Percentiles rank a stretch among this genome's conserved stretches.
phyloP scores from a whole-genome alignment of 768 basidiomycete genomes.

The Suillus subluteus region DNA sequence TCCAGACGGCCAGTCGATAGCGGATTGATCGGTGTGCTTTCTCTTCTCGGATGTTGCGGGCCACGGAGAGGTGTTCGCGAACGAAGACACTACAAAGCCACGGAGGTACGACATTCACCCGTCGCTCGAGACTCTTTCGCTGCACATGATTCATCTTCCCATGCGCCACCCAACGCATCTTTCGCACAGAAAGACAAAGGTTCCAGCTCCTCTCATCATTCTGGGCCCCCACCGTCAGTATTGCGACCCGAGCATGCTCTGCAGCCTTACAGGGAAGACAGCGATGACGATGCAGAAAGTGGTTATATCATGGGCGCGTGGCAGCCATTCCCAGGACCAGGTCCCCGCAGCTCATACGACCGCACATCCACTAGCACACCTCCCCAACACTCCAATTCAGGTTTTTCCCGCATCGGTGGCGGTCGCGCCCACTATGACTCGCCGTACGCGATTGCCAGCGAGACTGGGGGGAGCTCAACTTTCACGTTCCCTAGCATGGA shows the following conservation, averaged over 20 bases:
- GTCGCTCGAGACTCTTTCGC: constrained; percentile 27
- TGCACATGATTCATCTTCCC: constrained; percentile 50
- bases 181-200: constrained; percentile 31
- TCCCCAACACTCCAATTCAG: constrained; percentile 46
- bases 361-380: constrained; percentile 30
- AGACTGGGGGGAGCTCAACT: constrained; percentile 48
- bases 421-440: constrained; percentile 84
- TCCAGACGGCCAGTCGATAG: constrained; percentile 79
- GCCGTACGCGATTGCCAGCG: constrained; percentile 75
- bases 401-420: constrained; percentile 87
- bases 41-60: constrained; percentile 69
- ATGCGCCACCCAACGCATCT: constrained; percentile 45
- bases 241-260: constrained; percentile 80
- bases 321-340: constrained; percentile 66
- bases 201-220: constrained; percentile 41
- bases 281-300: constrained; percentile 67
- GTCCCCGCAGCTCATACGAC: constrained; percentile 27
- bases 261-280: constrained; percentile 76
- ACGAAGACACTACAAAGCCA: constrained; percentile 27
- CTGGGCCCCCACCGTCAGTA: constrained; percentile 68
- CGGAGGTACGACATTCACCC: constrained; percentile 24
- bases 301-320: constrained; percentile 96
- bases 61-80: constrained; percentile 42
- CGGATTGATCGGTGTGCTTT: constrained; percentile 85
- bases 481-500: constrained; percentile 71